These are phyloP conservation scores for Corynascus novoguineensis DNA, from an alignment of 495 filamentous ascomycete genomes.

Conservation along the genomic window DNA sequence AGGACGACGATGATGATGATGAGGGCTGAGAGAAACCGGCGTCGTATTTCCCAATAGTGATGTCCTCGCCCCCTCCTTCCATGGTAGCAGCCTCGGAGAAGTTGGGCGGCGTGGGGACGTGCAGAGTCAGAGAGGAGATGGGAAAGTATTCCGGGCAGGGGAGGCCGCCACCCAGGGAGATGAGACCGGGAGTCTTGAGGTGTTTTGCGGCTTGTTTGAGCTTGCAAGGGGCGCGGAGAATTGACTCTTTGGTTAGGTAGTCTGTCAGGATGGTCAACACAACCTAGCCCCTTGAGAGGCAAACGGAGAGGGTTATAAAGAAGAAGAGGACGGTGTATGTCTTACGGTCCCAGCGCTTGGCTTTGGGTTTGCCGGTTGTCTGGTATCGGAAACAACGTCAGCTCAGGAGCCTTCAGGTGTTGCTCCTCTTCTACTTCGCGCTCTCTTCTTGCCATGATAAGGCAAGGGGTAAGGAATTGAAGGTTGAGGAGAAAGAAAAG, in stretches of 20 bases:
- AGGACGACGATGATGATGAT: slow-evolving; percentile 32
- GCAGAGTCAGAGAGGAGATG: slow-evolving; percentile 36
- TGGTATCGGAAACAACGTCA: slow-evolving; percentile 15
- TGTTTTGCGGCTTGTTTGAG: slow-evolving; percentile 71
- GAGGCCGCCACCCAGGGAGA: slow-evolving; percentile 88
- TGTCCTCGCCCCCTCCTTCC: slow-evolving; percentile 41
- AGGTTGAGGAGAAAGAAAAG: no score
- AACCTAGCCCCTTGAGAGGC: no score
- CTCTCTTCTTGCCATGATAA: not conserved
- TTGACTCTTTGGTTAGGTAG: slow-evolving; percentile 53
- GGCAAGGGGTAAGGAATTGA: not conserved
- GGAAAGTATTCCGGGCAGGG: slow-evolving; percentile 89
- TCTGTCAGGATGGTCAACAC: slow-evolving; percentile 23
- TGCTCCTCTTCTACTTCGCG: not conserved
- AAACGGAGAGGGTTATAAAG: slow-evolving; percentile 17
- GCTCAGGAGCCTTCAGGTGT: no score
- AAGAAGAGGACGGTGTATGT: not conserved
- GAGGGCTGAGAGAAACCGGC: slow-evolving; percentile 29
- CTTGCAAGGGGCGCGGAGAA: slow-evolving; percentile 52
- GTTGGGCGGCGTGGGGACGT: slow-evolving; percentile 39
- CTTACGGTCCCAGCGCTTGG: slow-evolving; percentile 82
- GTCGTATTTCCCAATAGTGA: slow-evolving; percentile 77
- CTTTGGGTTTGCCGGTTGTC: slow-evolving; percentile 60
- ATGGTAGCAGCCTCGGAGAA: slow-evolving; percentile 64
- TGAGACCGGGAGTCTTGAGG: slow-evolving; percentile 66